Base-by-base conservation (phyloP, 768 basidiomycete genomes). In the Daedalea quercina region DNA sequence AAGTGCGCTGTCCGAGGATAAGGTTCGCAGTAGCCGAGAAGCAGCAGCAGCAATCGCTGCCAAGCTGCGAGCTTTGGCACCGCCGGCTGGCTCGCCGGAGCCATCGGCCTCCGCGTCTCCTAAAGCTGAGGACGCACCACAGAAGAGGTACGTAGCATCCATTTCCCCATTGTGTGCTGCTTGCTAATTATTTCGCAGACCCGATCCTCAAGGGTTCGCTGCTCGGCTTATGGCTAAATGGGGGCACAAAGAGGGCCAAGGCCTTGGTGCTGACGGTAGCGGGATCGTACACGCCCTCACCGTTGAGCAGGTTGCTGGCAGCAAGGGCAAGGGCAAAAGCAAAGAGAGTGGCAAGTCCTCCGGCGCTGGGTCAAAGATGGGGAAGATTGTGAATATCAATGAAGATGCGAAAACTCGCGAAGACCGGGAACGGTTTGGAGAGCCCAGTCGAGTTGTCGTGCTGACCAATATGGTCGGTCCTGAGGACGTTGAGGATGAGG, bases 161-260 rank as follows among this genome's bases (percentile, higher is more conserved):
- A 6, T 33, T 37, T 41, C 23, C 31, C 22, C 47, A 25, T 13
- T 7, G 33, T 11, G 6, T 37, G 12, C 41, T 24, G n/a, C 33
- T n/a, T 11, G 9, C 17, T 20, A 28, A 28, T n/a, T n/a, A n/a
- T n/a, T n/a, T n/a, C n/a, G 23, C 51, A 77, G 78, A 50, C 73
- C 81, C 35, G 82, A 89, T 56, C 81, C 83, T 0, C 84, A 82
- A 51, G 79, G 78, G 12, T 92, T 94, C 60, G 91, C 91, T 28
- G 84, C 85, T 12, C 84, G 89, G 31, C 65, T 95, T 59, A 95
- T 96, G 93, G 90, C 89, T 2, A 96, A 94, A 71, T 94, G 89
- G 90, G 94, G 94, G 0, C 92, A 96, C 65, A 88, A 90, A 65
- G 90, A 91, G 65, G 95, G 95, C 1, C 85, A 93, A 69, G 94